A percentile compares a stretch with the other conserved stretches of the same genome.
Conservation (phyloP, 768 basidiomycete genomes). For the Pleurotus tuoliensis region DNA sequence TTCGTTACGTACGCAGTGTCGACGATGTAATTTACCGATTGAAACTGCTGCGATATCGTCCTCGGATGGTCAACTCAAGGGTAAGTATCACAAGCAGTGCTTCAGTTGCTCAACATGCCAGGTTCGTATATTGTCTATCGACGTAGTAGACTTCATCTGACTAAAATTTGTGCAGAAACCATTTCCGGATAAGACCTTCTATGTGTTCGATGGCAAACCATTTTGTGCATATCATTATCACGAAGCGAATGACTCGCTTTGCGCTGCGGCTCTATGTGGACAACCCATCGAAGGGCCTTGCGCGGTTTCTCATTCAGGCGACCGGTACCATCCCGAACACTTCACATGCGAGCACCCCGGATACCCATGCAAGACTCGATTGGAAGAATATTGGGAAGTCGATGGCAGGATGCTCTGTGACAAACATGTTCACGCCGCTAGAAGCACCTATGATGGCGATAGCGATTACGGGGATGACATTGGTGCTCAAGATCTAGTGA, state of each 20-base stretch:
- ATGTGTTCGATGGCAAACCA: constrained; percentile 87
- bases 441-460: constrained; percentile 16
- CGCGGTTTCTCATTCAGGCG: constrained; percentile 78
- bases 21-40: constrained; percentile 81
- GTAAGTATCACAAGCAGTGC: constrained; percentile 90
- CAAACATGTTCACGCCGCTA: constrained; percentile 51
- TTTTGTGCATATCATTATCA: constrained; percentile 93
- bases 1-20: constrained; percentile 52
- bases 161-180: constrained; percentile 51
- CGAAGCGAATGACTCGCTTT: constrained; percentile 86
- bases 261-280: constrained; percentile 72
- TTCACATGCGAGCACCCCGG: constrained; percentile 74
- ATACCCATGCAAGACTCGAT: constrained; percentile 46
- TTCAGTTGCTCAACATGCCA: constrained; percentile 87
- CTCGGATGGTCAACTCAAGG: constrained; percentile 90
- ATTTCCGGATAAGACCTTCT: constrained; percentile 90
- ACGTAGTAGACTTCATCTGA: constrained; percentile 2
- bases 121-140: constrained; percentile 34
- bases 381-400: constrained; percentile 88
- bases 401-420: constrained; percentile 86
- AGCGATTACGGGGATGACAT: constrained; percentile 22
- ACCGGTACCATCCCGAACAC: constrained; percentile 86
- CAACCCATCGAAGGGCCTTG: constrained; percentile 93
- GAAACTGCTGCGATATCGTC: constrained; percentile 91
- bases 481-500: constrained; percentile 26